Base-by-base conservation (phyloP, 2,329 filamentous ascomycete genomes). In the Curvularia verruculosa region DNA sequence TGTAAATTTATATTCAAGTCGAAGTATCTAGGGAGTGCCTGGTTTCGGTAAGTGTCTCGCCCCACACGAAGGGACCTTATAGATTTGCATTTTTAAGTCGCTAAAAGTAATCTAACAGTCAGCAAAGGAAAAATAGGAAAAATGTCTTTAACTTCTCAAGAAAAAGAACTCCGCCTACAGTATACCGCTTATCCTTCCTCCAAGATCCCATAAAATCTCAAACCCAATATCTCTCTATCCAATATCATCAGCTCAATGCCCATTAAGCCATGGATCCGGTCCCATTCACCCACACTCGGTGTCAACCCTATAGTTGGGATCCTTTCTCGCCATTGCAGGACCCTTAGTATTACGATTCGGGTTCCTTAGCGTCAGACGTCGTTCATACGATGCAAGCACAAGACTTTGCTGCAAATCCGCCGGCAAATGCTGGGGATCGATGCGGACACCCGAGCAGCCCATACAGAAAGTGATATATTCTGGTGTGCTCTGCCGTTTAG, bases 381-480 rank as follows among this genome's bases (percentile, higher is more conserved):
- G 19, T 6, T 12, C 3, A 13, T 15, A 7, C 12, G 24, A 3
- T 29, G 5, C n/a, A 15, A 41, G 23, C 23, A 40, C 24, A 12
- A 19, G 36, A 6, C n/a, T 7, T 5, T 41, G n/a, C 6, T 39
- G 43, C 43, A 46, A 29, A 5, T 50, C 18, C 2, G 5, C 24
- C 9, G 49, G 49, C 12, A 52, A 23, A 29, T 24, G 3, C 1
- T 1, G 5, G 8, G 51, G 43, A 18, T 26, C 26, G 18, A 53
- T 47, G 29, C 26, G 21, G 2, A 53, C 51, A 3, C 51, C 51
- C 18, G 19, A 29, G 43, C 51, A 53, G 41, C 7, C 34, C 6
- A 47, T 10, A n/a, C 51, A 53, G 21, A 31, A 23, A 3, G 43
- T 47, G 3, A 53, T 53, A 5, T 53, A 53, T 13, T 53, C 51